phyloP scores from a whole-genome alignment of 2,329 filamentous ascomycete species.

The Penicillium oxalicum region DNA sequence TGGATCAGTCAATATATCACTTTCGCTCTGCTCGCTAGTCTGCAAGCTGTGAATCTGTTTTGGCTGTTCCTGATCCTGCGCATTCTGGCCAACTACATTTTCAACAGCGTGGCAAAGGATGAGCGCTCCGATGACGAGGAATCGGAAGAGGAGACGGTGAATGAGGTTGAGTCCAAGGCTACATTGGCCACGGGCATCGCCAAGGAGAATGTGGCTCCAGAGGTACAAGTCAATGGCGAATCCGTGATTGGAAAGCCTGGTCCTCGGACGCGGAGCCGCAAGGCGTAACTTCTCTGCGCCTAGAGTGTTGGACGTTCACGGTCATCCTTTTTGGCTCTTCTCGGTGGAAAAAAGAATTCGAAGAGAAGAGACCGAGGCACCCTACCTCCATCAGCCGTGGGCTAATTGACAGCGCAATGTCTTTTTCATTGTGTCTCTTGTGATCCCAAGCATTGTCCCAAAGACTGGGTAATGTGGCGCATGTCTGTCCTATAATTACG shows the following conservation, averaged over 20 bases:
- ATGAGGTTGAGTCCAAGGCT: slow-evolving; percentile 17
- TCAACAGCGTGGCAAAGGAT: slow-evolving; percentile 35
- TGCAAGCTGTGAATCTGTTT: slow-evolving; percentile 44
- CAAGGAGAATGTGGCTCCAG: slow-evolving; percentile 29
- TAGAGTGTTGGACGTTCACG: no score
- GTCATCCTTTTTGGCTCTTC: no score
- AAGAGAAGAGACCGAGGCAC: no score
- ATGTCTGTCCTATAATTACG: no score
- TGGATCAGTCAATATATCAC: slow-evolving; percentile 45
- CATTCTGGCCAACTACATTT: slow-evolving; percentile 40
- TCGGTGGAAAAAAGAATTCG: no score
- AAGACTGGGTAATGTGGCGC: no score
- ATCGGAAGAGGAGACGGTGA: slow-evolving; percentile 31
- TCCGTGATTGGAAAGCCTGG: slow-evolving; percentile 24
- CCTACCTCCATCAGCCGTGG: no score
- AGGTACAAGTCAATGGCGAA: slow-evolving; percentile 37
- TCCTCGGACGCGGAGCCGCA: slow-evolving; percentile 23
- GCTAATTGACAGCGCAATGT: no score
- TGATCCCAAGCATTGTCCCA: no score
- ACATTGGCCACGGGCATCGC: slow-evolving; percentile 25
- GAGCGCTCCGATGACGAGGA: slow-evolving; percentile 44
- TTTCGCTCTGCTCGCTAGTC: slow-evolving; percentile 38
- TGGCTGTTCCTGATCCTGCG: slow-evolving; percentile 44
- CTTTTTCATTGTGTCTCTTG: no score
- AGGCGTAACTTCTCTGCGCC: slow-evolving; percentile 8